Conservation (phyloP, 2,329 filamentous ascomycete genomes). For the Magnaporthales sp. region DNA sequence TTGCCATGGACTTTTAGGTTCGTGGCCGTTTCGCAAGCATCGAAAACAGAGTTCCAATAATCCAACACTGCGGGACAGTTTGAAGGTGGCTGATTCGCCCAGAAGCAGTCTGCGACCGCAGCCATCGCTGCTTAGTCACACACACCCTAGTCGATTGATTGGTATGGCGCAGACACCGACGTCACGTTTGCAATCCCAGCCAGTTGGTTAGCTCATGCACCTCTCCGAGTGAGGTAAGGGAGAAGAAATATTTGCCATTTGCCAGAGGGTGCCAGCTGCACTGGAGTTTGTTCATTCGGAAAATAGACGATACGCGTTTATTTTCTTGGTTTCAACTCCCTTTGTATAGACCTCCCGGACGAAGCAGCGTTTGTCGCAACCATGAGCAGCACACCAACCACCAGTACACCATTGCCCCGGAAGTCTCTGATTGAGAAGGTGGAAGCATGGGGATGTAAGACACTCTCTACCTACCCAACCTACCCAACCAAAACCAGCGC, state of each 20-base stretch:
- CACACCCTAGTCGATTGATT: neutral
- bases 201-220: neutral
- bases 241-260: neutral
- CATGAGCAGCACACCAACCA: neutral
- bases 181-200: neutral
- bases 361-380: neutral
- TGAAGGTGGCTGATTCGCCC: neutral
- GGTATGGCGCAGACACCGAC: neutral
- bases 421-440: neutral
- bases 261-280: neutral
- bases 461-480: neutral
- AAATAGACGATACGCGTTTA: neutral
- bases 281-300: neutral
- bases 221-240: too few species aligned
- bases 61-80: neutral
- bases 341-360: neutral
- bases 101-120: neutral
- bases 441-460: conserved; percentile 18
- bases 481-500: neutral
- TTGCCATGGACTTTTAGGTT: neutral
- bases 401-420: neutral
- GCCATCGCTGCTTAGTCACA: conserved; percentile 1
- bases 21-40: neutral
- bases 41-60: neutral
- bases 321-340: neutral